Evolutionary conservation across 805 yeast species (phyloP), one percentile per base, ranked within the genome.

Genomic region (Saturnispora halmiae): DNA sequence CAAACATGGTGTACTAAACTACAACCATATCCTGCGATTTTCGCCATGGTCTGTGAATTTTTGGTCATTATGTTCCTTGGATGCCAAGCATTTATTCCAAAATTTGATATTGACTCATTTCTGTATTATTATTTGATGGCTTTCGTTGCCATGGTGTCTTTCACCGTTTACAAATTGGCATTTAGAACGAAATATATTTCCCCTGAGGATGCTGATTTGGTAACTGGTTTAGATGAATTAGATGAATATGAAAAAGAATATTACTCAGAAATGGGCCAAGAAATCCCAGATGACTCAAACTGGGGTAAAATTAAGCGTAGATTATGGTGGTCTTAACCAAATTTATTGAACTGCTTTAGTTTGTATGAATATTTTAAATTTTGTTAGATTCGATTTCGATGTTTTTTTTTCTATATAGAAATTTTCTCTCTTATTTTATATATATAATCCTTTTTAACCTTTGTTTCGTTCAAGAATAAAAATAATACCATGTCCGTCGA

Each of bases 1-100:
- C 66, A 59, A 42, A 67, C 78, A 4, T 72, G 74, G 72, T 60
- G 64, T 45, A 55, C 62, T 9, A 58, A 64, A n/a, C 66, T 71
- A 39, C 64, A 60, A 42, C 64, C 64, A 26, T 59, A 46, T 31
- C 59, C 62, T 15, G 58, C 60, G 2, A 42, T 46, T 20, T 41
- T 51, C 30, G 51, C 43, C 48, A 16, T 60, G 41, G 44, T 65
- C 44, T 37, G 47, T 50, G 36, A 68, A 58, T 14, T 60, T 52
- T 31, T 67, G 53, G 51, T 66, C 55, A 31, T 63, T 51, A 50
- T 61, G 59, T 38, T 58, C 57, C 38, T 56, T 24, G 75, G 74
- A 14, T 61, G 56, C 42, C 56, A 64, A 4, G 62, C 67, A 4
- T 69, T 70, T 46, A 47, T 64, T 21, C 68, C 67, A 24, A 31